These are phyloP conservation scores for Debaryomyces fabryi DNA, from an alignment of 1,139 yeast species.

Conservation along the genomic window DNA sequence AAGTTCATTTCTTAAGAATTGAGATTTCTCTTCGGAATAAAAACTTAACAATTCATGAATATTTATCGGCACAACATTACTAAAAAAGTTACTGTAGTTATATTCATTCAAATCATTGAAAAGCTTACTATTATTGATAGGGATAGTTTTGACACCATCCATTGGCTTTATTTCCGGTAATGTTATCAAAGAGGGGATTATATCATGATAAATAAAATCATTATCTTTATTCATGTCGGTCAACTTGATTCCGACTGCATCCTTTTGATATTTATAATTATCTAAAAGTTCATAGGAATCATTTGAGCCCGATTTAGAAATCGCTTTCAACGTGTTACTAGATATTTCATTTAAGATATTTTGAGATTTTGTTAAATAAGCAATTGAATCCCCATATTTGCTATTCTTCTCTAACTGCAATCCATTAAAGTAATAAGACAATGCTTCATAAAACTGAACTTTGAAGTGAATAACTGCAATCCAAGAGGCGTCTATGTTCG, in stretches of 20 bases:
- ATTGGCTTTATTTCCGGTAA: slow-evolving; percentile 66
- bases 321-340: slow-evolving; percentile 25
- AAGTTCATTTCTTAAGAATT: slow-evolving; percentile 68
- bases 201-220: slow-evolving; percentile 84
- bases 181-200: slow-evolving; percentile 62
- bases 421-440: slow-evolving; percentile 57
- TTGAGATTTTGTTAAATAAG: slow-evolving; percentile 60
- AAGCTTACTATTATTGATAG: slow-evolving; percentile 42
- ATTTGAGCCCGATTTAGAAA: slow-evolving; percentile 29
- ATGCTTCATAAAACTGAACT: slow-evolving; percentile 42
- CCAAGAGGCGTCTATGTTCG: slow-evolving; percentile 54
- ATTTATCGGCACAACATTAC: slow-evolving; percentile 79
- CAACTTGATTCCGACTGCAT: slow-evolving; percentile 48
- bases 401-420: slow-evolving; percentile 48
- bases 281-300: slow-evolving; percentile 45
- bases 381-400: slow-evolving; percentile 79
- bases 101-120: slow-evolving; percentile 53
- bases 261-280: slow-evolving; percentile 47
- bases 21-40: slow-evolving; percentile 89
- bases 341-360: slow-evolving; percentile 34
- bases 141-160: slow-evolving; percentile 73
- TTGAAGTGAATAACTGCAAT: slow-evolving; percentile 48
- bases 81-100: slow-evolving; percentile 62
- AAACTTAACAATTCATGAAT: slow-evolving; percentile 85
- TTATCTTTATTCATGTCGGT: slow-evolving; percentile 72